These are phyloP conservation scores for Mycena polygramma DNA, from an alignment of 768 basidiomycete genomes.

Conservation along the genomic window DNA sequence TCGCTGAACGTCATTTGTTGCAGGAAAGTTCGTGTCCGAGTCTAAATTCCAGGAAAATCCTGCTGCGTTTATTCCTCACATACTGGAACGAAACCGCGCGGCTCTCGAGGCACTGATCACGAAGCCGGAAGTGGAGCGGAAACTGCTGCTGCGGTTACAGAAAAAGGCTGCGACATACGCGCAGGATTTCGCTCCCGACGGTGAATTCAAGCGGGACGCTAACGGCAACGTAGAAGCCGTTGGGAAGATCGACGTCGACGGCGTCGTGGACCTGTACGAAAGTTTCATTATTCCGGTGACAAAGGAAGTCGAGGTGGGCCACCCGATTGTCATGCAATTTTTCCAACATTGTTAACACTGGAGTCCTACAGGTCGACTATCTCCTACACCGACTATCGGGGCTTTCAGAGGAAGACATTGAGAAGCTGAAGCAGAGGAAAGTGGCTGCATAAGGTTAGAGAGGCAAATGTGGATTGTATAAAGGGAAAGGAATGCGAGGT, in stretches of 20 bases:
- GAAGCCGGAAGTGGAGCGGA: slow-evolving; percentile 96
- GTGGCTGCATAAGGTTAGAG: slow-evolving; percentile 32
- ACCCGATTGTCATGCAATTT: no score
- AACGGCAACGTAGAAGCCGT: slow-evolving; percentile 50
- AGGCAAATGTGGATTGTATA: slow-evolving; percentile 20
- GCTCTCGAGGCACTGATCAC: slow-evolving; percentile 91
- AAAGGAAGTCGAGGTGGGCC: slow-evolving; percentile 95
- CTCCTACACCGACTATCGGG: slow-evolving; percentile 92
- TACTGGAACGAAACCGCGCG: slow-evolving; percentile 79
- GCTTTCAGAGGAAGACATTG: slow-evolving; percentile 83
- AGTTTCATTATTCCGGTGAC: slow-evolving; percentile 97
- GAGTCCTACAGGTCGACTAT: slow-evolving; percentile 84
- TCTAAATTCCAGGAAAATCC: slow-evolving; percentile 94
- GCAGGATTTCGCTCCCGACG: slow-evolving; percentile 84
- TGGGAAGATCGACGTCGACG: slow-evolving; percentile 90
- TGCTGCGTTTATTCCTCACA: slow-evolving; percentile 92
- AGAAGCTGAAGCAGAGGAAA: slow-evolving; percentile 59
- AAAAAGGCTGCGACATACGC: slow-evolving; percentile 89
- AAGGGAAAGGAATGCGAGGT: slow-evolving; percentile 26
- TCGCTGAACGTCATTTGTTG: neutral
- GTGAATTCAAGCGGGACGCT: slow-evolving; percentile 54
- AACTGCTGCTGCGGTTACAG: slow-evolving; percentile 82
- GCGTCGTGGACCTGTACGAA: slow-evolving; percentile 93
- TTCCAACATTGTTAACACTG: neutral
- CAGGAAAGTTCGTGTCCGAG: slow-evolving; percentile 99